Conservation (phyloP, 2,329 filamentous ascomycete genomes). For the Colletotrichum sp. region DNA sequence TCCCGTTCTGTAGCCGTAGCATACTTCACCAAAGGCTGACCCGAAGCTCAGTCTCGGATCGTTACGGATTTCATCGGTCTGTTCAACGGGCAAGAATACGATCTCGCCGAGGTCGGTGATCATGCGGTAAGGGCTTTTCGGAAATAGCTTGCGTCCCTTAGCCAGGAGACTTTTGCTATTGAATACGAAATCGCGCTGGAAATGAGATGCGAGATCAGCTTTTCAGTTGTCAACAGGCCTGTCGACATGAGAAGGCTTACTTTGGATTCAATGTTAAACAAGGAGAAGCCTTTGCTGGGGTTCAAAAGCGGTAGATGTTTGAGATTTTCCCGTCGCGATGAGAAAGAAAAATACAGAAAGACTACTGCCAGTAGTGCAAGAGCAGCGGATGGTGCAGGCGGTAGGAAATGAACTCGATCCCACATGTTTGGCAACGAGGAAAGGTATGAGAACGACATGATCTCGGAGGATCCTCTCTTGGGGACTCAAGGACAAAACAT, state of each 20-base stretch:
- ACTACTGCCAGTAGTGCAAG: rapidly evolving
- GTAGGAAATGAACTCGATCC: background rate
- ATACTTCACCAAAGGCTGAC: background rate
- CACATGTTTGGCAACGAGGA: background rate
- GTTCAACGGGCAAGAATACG: background rate
- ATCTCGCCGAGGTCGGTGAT: background rate
- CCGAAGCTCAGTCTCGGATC: background rate
- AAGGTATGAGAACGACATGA: background rate
- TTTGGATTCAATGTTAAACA: background rate
- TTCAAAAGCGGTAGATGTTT: background rate
- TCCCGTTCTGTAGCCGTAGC: rapidly evolving
- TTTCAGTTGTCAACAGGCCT: rapidly evolving
- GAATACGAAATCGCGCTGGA: background rate
- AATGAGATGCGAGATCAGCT: background rate
- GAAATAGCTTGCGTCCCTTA: background rate
- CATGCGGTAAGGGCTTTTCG: background rate
- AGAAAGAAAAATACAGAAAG: background rate
- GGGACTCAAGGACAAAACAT: background rate
- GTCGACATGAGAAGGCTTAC: background rate
- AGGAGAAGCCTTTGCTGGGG: background rate
- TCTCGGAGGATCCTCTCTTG: background rate
- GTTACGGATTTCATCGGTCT: background rate
- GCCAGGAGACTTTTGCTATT: background rate
- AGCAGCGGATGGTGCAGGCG: rapidly evolving
- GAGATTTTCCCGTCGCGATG: background rate